Conservation (phyloP, 1,139 yeast genomes). For the Eremothecium gossypii region DNA sequence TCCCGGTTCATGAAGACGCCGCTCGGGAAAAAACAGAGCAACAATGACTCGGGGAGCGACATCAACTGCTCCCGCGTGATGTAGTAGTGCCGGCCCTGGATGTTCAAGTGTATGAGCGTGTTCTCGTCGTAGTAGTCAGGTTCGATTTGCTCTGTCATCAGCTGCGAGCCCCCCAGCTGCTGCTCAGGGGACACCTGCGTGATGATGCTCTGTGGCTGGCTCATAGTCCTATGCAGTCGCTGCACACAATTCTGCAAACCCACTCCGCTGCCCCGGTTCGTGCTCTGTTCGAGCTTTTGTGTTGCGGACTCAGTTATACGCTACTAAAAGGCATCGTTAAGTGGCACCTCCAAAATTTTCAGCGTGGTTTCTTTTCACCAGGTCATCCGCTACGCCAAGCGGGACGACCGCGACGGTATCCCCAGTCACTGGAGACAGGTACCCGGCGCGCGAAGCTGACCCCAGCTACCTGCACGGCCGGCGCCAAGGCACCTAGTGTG, state of each 20-base stretch:
- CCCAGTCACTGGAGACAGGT: too few species aligned
- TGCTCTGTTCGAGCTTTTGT: too few species aligned
- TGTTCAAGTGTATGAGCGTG: slow-evolving; percentile 58
- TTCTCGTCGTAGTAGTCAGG: slow-evolving; percentile 29
- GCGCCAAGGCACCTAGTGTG: too few species aligned
- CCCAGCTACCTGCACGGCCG: too few species aligned
- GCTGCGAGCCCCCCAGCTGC: slow-evolving; percentile 13
- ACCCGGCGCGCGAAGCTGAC: too few species aligned
- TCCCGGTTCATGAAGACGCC: slow-evolving; percentile 73
- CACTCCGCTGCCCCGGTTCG: too few species aligned
- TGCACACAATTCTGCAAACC: too few species aligned
- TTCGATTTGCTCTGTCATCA: slow-evolving; percentile 56
- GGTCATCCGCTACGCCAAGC: background rate
- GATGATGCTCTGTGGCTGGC: slow-evolving; percentile 34
- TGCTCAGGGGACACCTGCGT: slow-evolving; percentile 55
- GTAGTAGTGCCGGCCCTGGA: slow-evolving; percentile 60
- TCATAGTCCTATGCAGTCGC: slow-evolving; percentile 5
- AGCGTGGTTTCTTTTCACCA: background rate
- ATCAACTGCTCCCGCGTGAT: slow-evolving; percentile 82
- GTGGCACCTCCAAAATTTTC: background rate
- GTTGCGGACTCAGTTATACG: background rate
- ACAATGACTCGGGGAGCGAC: slow-evolving; percentile 82
- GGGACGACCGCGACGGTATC: too few species aligned
- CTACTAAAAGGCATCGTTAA: background rate
- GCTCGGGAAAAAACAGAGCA: slow-evolving; percentile 79